Evolutionary conservation across 129 eudicot species (phyloP), one percentile per base, ranked within the genome.

Genomic region (Rutidosis leptorrhynchoides): DNA sequence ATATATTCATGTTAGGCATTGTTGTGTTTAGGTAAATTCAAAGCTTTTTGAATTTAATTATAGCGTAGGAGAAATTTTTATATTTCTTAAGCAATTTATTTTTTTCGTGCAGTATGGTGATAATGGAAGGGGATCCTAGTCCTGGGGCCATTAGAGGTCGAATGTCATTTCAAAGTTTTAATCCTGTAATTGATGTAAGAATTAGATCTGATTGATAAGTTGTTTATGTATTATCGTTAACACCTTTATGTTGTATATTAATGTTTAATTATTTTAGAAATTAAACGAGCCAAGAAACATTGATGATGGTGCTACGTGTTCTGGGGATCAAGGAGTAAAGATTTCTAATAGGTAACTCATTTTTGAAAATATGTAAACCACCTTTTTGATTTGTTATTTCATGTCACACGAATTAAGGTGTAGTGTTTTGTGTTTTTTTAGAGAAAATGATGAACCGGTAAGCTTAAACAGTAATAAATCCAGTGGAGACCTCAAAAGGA

Each of bases 151-250:
- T 75, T 53, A 85, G 80, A 79, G 98, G 98, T 35, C 95, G 96
- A 23, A 86, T 86, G 96, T 93, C 98, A 27, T 88, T 93, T 82
- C 81, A 74, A 71, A 86, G 83, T 72, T 93, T 88, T 68, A 93
- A 89, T 75, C 96, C 96, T 61, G 64, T 84, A 53, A 80, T 92
- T 27, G 95, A 92, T 92, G 98, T 92, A 86, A 87, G 97, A 80
- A 77, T 52, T 75, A 28, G 56, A 71, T 30, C 48, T 29, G 58
- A 27, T 45, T 65, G 33, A 56, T 57, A 66, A 78, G 46, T 26
- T 2, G 3, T 19, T 19, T 7, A 5, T 3, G 0, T 43, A 20
- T 57, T 65, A 40, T 37, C 64, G 24, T 45, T 27, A 32, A 30
- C 6, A 25, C 43, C 65, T 58, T n/a, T 72, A 46, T 48, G 32